Base-by-base conservation (phyloP, 352 stramenopile species). In the Phytophthora pini region DNA sequence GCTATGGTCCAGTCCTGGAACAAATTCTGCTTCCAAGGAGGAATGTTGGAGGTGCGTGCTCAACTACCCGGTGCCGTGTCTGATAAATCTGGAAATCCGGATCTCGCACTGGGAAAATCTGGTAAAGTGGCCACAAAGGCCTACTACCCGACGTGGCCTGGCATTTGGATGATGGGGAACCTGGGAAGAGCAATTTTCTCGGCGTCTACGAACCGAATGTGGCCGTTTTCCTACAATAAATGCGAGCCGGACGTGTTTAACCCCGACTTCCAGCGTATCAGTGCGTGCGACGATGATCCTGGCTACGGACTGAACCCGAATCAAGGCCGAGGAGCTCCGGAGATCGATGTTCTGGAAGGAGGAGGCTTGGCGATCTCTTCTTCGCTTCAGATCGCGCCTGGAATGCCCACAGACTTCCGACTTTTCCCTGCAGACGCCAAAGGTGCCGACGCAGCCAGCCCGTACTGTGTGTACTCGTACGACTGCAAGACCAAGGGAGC, bases 141-240 rank as follows among this genome's bases (percentile, higher is more conserved):
- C 13, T 88, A 72, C 53, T 87, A 88, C 53, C 75, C 77, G 39
- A 87, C 77, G 43, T 98, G 93, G 93, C 93, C 95, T 1, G 95
- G 93, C 20, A 89, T 98, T 58, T 98, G 95, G 95, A 77, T 98
- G 58, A 70, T 98, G 44, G 95, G 95, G 11, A 98, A 98, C 80
- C 74, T 98, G 2, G 94, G 92, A 1, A 63, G 94, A 31, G 91
- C 93, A 3, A 97, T 96, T 10, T 98, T 98, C 68, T 92, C 94
- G 13, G 81, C 74, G 0, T 95, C 81, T 0, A 97, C 90, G 1
- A 95, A 95, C 64, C 92, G 93, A 62, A 89, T 98, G 56, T 98
- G 95, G 95, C 95, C 95, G 1, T 98, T 95, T 84, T 97, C 81
- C 51, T 98, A 97, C 72, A 76, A 98, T 60, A 84, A 78, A 36